phyloP scores from a whole-genome alignment of 1,284 basidiomycete genomes.

The Somion occarium region DNA sequence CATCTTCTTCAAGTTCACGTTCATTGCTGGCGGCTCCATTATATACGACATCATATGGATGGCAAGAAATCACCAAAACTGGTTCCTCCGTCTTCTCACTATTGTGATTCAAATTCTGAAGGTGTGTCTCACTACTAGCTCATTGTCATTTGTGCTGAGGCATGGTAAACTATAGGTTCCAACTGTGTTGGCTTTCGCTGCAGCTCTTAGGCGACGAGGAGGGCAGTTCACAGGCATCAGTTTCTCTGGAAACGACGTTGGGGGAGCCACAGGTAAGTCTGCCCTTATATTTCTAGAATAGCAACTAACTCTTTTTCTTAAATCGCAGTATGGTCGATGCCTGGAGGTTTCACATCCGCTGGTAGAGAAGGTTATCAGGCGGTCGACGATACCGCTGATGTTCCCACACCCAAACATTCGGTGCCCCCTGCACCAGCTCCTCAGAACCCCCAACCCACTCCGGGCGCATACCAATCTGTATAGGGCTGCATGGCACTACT shows the following conservation, averaged over 20 bases:
- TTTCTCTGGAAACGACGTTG: slow-evolving; percentile 45
- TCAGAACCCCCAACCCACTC: slow-evolving; percentile 27
- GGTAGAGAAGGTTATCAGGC: slow-evolving; percentile 67
- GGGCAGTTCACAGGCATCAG: slow-evolving; percentile 52
- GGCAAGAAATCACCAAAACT: slow-evolving; percentile 47
- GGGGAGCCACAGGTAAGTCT: slow-evolving; percentile 58
- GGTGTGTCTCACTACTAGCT: slow-evolving; percentile 31
- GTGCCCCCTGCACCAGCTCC: slow-evolving; percentile 24
- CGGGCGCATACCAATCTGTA: slow-evolving; percentile 51
- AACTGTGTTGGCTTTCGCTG: slow-evolving; percentile 52
- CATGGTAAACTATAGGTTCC: slow-evolving; percentile 40
- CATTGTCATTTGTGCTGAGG: neutral
- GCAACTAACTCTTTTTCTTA: too few relatives aligned
- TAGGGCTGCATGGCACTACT: slow-evolving; percentile 18
- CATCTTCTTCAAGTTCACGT: slow-evolving; percentile 51
- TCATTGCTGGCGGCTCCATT: slow-evolving; percentile 52
- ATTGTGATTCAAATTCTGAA: slow-evolving; percentile 64
- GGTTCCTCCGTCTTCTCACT: slow-evolving; percentile 51
- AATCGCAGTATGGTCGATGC: slow-evolving; percentile 79
- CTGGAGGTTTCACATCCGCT: slow-evolving; percentile 65
- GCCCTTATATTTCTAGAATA: too few relatives aligned
- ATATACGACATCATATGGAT: slow-evolving; percentile 73
- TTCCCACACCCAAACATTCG: slow-evolving; percentile 29
- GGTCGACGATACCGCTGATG: slow-evolving; percentile 56
- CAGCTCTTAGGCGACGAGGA: slow-evolving; percentile 58